Base-by-base conservation (phyloP, 1,284 basidiomycete species). In the Ceraceosorus guamensis region DNA sequence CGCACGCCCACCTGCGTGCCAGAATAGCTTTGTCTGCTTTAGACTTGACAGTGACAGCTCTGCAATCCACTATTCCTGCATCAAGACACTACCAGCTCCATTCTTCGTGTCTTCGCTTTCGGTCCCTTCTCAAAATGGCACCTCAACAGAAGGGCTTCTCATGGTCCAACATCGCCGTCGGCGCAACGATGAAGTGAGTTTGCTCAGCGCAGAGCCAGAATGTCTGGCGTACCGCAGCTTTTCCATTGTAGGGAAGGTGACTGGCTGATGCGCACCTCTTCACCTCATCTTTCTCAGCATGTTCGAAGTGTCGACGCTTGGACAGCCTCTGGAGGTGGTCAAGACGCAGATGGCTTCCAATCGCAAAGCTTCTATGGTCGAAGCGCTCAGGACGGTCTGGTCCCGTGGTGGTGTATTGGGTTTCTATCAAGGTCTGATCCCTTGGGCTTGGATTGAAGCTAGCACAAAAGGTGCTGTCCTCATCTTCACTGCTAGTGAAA, bases 391-490 rank as follows among this genome's bases (percentile, higher is more conserved):
- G 66, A 86, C 86, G 5, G 89, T 98, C 59, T 93, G 90, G 87
- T 83, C 85, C 68, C 86, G 95, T 65, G 95, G 95, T 66, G 91
- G 93, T 63, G 78, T 88, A 55, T 76, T 81, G 44, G 95, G 95
- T 47, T 92, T 96, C 81, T 99, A 91, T 80, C 95, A 99, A 79
- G 95, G 95, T 67, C 84, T 99, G 57, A 98, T 98, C 77, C 95
- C 93, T 70, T 98, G 93, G 93, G 95, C 95, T 32, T 98, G 95
- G 95, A 96, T 99, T 73, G 95, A 99, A 78, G 95, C 93, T 1
- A 96, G 92, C 1, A 98, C 95, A 2, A 99, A 99, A 77, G 95
- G 95, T 52, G 95, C 83, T 53, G 95, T 99, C 41, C 82, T 99
- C 41, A 82, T 99, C 61, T 98, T 98, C 80, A 87, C 92, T 33